Conservation (phyloP, 106 monocot species). For the Dendrobium huoshanense region DNA sequence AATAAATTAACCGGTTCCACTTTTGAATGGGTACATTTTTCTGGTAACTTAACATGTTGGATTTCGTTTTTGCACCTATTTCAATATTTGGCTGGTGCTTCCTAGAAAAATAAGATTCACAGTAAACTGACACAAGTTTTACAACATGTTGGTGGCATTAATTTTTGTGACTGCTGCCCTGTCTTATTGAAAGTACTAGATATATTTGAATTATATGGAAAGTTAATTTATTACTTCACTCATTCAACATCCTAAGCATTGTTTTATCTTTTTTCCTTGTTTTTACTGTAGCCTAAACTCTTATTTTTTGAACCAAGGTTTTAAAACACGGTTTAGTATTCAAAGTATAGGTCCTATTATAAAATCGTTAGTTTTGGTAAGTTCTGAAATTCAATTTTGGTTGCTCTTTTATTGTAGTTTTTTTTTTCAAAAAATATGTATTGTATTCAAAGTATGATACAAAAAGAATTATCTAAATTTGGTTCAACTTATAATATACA, state of each 20-base stretch:
- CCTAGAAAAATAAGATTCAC: neutral
- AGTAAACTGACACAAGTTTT: neutral
- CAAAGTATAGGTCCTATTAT: too few species aligned
- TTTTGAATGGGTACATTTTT: neutral
- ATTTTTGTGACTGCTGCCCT: neutral
- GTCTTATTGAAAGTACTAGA: neutral
- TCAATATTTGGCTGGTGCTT: neutral
- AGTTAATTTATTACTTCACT: neutral
- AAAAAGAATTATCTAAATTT: too few species aligned
- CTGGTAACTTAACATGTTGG: neutral
- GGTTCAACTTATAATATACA: too few species aligned
- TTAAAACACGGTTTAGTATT: too few species aligned
- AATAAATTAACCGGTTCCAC: neutral
- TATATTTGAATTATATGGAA: neutral
- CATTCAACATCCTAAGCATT: neutral
- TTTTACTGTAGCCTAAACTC: neutral
- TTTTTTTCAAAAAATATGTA: too few species aligned
- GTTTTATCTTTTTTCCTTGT: neutral
- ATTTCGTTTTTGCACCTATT: neutral
- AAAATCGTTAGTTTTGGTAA: too few species aligned
- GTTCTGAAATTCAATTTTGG: too few species aligned
- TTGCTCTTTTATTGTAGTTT: too few species aligned
- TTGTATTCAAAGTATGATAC: too few species aligned
- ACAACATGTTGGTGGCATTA: neutral
- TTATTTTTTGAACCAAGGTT: neutral